These are phyloP conservation scores for Dioszegia hungarica DNA, from an alignment of 768 basidiomycete genomes.

Conservation along the genomic window DNA sequence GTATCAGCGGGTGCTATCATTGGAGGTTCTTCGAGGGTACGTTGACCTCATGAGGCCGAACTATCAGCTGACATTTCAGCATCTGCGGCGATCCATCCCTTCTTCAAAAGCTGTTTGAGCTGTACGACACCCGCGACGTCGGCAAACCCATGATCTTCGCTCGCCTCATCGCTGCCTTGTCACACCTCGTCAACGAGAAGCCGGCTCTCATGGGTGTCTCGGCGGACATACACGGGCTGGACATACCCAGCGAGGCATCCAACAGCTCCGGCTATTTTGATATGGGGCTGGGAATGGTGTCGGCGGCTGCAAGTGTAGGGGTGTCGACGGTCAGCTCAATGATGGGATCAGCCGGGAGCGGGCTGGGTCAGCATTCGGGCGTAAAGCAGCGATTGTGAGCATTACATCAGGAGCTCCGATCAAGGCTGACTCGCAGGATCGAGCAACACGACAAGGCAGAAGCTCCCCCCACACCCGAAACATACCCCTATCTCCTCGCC, in stretches of 20 bases:
- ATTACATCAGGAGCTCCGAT: neutral
- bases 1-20: conserved; percentile 86
- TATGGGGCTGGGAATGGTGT: conserved; percentile 63
- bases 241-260: conserved; percentile 50
- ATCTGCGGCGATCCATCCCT: conserved; percentile 42
- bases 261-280: conserved; percentile 34
- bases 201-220: conserved; percentile 73
- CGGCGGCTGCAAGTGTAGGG: conserved; percentile 73
- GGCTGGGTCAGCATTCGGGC: conserved; percentile 61
- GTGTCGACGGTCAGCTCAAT: conserved; percentile 81
- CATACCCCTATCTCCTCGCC: conserved; percentile 86
- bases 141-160: conserved; percentile 43
- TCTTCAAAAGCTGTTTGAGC: conserved; percentile 30
- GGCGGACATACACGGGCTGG: conserved; percentile 75
- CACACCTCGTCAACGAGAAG: conserved; percentile 81
- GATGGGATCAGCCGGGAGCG: conserved; percentile 69
- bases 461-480: conserved; percentile 84
- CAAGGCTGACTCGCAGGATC: conserved; percentile 58
- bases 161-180: conserved; percentile 73
- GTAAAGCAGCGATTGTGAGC: conserved; percentile 90
- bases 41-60: neutral
- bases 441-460: conserved; percentile 98
- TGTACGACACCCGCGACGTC: conserved; percentile 23
- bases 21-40: conserved; percentile 82
- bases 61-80: conserved; percentile 17